These are phyloP conservation scores for Curvularia sp. DNA, from an alignment of 2,329 filamentous ascomycete species.

Conservation along the genomic window DNA sequence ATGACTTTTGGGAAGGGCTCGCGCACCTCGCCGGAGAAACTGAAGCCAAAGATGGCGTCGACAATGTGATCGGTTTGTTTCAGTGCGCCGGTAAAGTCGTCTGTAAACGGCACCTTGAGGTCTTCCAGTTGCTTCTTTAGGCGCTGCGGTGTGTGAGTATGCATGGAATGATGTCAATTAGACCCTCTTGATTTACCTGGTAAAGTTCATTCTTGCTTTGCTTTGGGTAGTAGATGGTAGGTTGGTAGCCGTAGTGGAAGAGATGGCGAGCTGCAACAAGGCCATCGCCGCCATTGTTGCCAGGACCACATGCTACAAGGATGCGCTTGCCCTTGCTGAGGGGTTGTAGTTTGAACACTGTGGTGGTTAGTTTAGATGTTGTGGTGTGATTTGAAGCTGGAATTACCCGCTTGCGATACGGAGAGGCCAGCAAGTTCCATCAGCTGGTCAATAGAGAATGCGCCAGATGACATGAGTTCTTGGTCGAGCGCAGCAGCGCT, in stretches of 20 bases:
- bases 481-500: constrained; percentile 88
- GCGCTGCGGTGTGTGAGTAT: constrained; percentile 62
- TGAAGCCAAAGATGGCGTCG: constrained; percentile 96
- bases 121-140: constrained; percentile 84
- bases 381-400: fast-evolving
- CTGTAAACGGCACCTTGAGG: constrained; percentile 80
- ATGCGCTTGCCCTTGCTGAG: constrained; percentile 72
- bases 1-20: constrained; percentile 90
- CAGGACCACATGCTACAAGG: constrained; percentile 89
- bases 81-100: constrained; percentile 76
- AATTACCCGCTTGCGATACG: constrained; percentile 82
- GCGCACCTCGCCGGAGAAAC: constrained; percentile 89
- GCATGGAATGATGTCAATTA: not conserved
- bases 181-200: constrained; percentile 63
- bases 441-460: constrained; percentile 92
- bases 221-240: constrained; percentile 92
- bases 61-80: constrained; percentile 78
- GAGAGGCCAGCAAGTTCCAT: constrained; percentile 96
- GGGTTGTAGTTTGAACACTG: constrained; percentile 88
- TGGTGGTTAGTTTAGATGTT: not conserved
- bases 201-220: constrained; percentile 89
- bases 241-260: constrained; percentile 87
- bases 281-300: constrained; percentile 83
- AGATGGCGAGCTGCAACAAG: constrained; percentile 93
- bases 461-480: constrained; percentile 88